Evolutionary conservation across 306 rosid genomes (phyloP), one percentile per base, ranked within the genome.

Genomic region (Psophocarpus tetragonolobus): DNA sequence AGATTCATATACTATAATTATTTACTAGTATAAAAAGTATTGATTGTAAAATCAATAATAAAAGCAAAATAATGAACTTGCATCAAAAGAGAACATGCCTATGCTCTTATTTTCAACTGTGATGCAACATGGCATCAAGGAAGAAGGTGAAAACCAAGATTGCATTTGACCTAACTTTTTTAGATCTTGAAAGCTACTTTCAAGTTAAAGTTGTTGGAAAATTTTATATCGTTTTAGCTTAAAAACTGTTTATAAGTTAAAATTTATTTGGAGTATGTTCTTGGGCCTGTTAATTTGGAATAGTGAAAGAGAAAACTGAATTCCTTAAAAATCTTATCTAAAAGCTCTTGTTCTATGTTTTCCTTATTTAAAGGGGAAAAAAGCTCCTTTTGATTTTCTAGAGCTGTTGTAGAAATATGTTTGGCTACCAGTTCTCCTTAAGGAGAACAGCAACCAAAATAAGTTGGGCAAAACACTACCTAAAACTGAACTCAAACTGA

Each of bases 401-500:
- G 67, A 30, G 14, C 23, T 30, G 15, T 30, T 58, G 0, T 30
- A 60, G 41, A 29, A 62, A 3, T 63, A 8, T 17, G 45, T 63
- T 30, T 33, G 23, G 15, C 69, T n/a, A 15, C 27, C n/a, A 63
- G 8, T 3, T 32, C 45, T 33, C 69, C 45, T 63, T 6, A 30
- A n/a, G 26, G 26, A 32, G 44, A 32, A 63, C 6, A 64, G 6
- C 33, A 62, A n/a, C n/a, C 27, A 10, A 17, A 33, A 63, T 10
- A 36, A 64, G 17, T 1, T 17, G 17, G 1, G 50, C 14, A 5
- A 32, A 63, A 7, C 23, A 9, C 17, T 18, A n/a, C 41, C 71
- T 44, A 82, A 83, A 75, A 74, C 35, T 75, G 29, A 61, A 77
- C 50, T 73, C 54, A 68, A 54, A 33, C 53, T 32, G 30, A 75